Percentiles rank a stretch among this genome's conserved stretches.
These are phyloP conservation scores for Stagonosporopsis tanaceti DNA, from an alignment of 2,329 filamentous ascomycete species.

Conservation along the genomic window DNA sequence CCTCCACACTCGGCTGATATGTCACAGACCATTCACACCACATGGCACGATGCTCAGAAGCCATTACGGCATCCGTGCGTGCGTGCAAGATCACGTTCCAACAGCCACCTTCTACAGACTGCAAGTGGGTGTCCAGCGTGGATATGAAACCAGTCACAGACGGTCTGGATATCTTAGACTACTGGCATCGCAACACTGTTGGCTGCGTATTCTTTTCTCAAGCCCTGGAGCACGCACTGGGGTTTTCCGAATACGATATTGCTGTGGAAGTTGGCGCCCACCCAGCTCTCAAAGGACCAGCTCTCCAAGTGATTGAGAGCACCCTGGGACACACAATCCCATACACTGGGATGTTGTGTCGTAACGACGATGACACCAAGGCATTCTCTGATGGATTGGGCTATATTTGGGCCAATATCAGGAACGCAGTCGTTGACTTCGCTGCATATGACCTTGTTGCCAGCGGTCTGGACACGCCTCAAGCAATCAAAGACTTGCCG, in stretches of 20 bases:
- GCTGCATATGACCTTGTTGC: not conserved
- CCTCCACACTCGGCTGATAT: not conserved
- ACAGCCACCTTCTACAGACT: not conserved
- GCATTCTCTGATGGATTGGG: conserved; percentile 25
- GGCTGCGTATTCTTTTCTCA: conserved; percentile 49
- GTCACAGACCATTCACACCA: conserved; percentile 58
- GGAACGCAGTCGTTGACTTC: not conserved
- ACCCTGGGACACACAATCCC: conserved; percentile 9
- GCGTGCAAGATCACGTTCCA: not conserved
- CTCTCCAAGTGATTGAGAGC: conserved; percentile 44
- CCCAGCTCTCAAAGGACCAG: conserved; percentile 55
- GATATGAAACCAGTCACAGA: not conserved
- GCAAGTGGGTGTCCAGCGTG: conserved; percentile 16
- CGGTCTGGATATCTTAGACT: conserved; percentile 33
- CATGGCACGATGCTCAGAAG: conserved; percentile 39
- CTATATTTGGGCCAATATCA: conserved; percentile 9
- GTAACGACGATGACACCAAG: conserved; percentile 32
- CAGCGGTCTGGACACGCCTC: not conserved
- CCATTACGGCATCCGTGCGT: conserved; percentile 20
- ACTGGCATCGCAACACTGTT: conserved; percentile 58
- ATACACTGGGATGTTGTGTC: conserved; percentile 31
- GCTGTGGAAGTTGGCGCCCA: conserved; percentile 59
- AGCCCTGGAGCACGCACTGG: conserved; percentile 44
- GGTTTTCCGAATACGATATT: conserved; percentile 42
- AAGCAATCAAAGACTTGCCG: conserved; percentile 22